Evolutionary conservation across 2,329 filamentous ascomycete species (phyloP).

Genomic region (Aspergillus alliaceus): DNA sequence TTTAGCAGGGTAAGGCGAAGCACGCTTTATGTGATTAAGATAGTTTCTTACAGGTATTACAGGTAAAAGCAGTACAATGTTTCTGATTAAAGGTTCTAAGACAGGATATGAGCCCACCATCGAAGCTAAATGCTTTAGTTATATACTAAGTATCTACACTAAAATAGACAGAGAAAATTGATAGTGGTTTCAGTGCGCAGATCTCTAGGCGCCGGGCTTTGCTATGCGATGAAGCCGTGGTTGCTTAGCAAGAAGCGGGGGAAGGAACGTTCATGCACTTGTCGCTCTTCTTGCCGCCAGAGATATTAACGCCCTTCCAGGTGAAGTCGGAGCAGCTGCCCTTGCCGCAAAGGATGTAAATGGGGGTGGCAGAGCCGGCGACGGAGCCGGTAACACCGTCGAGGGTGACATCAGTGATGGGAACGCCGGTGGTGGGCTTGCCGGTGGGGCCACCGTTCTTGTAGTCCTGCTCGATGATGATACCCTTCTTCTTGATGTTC

Average conservation of each 20-base stretch:
- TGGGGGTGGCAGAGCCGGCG: constrained; percentile 34
- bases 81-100: no score
- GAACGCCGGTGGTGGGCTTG: constrained; percentile 38
- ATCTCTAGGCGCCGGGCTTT: no score
- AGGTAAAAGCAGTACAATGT: no score
- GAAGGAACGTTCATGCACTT: constrained; percentile 45
- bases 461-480: constrained; percentile 62
- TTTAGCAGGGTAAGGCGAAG: no score
- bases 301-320: constrained; percentile 52
- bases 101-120: no score
- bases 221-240: no score
- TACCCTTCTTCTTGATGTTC: constrained; percentile 54
- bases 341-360: constrained; percentile 58
- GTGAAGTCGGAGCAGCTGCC: constrained; percentile 56
- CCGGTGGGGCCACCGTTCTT: constrained; percentile 47
- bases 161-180: neutral
- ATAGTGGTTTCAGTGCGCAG: neutral
- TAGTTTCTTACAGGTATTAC: no score
- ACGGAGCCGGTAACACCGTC: constrained; percentile 37
- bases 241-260: constrained; percentile 33
- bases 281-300: constrained; percentile 51
- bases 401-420: constrained; percentile 42
- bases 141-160: no score
- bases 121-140: no score
- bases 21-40: no score